Percentiles rank a stretch among this genome's conserved stretches.
Conservation (phyloP, 306 rosid genomes). For the Pterocarpus macrocarpus region DNA sequence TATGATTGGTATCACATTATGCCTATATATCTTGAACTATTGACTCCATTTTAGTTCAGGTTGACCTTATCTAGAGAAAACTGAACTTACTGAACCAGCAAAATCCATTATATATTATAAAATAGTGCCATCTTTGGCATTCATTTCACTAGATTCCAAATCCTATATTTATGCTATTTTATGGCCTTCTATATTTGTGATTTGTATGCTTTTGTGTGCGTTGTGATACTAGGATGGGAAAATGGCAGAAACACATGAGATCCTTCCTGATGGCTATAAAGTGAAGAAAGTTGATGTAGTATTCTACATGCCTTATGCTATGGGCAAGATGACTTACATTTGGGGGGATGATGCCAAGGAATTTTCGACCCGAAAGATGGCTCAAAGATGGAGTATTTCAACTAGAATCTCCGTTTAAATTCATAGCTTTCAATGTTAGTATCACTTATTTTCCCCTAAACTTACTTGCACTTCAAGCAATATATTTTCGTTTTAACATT, state of each 20-base stretch:
- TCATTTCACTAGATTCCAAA: too few relatives aligned
- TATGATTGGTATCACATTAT: too few relatives aligned
- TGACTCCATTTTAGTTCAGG: too few relatives aligned
- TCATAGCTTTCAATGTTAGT: constrained; percentile 75
- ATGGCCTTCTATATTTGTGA: not conserved
- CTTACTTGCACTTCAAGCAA: not conserved
- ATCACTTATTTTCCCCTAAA: too few relatives aligned
- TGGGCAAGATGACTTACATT: constrained; percentile 80
- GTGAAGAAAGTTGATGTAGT: constrained; percentile 71
- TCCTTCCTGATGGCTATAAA: constrained; percentile 78
- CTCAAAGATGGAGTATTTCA: constrained; percentile 64
- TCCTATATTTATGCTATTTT: too few relatives aligned
- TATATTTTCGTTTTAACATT: too few relatives aligned
- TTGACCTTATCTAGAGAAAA: too few relatives aligned
- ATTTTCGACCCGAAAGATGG: constrained; percentile 83
- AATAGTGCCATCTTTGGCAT: too few relatives aligned
- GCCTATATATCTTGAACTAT: too few relatives aligned
- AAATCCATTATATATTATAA: too few relatives aligned
- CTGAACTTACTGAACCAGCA: too few relatives aligned
- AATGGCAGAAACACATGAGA: constrained; percentile 55
- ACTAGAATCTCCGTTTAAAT: constrained; percentile 80
- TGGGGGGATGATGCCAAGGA: constrained; percentile 81
- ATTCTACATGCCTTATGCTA: constrained; percentile 67
- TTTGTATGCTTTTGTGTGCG: constrained; percentile 12
- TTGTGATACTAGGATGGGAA: constrained; percentile 66